phyloP scores from a whole-genome alignment of 768 basidiomycete species.

The Mycena latifolia region DNA sequence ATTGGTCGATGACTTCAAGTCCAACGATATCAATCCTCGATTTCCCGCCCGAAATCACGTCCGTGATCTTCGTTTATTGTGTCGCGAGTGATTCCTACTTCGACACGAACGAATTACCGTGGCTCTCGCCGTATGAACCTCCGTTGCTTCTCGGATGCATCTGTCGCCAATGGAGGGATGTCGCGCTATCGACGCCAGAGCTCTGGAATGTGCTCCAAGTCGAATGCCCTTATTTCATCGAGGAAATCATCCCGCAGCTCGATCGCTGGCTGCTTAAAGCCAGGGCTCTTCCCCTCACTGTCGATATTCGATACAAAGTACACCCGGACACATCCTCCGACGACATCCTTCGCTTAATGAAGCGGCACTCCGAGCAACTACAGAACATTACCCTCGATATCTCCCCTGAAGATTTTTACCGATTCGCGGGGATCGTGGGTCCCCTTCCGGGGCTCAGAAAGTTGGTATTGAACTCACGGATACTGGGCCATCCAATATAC shows the following conservation, averaged over 20 bases:
- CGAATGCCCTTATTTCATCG: conserved; percentile 4
- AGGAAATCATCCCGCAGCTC: neutral
- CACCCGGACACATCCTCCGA: conserved; percentile 18
- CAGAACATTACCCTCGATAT: conserved; percentile 18
- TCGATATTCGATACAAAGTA: conserved; percentile 1
- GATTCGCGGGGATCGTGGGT: neutral
- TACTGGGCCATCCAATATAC: neutral
- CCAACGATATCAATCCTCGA: neutral
- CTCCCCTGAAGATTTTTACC: neutral
- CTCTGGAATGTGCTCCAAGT: conserved; percentile 9
- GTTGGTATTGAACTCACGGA: neutral
- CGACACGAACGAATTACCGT: neutral
- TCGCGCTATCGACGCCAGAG: conserved; percentile 12
- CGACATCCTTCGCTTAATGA: neutral
- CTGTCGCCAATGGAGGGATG: conserved; percentile 13
- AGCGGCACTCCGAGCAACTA: conserved; percentile 11
- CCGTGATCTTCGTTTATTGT: conserved; percentile 8
- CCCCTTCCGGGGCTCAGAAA: conserved; percentile 5
- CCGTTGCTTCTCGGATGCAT: conserved; percentile 9
- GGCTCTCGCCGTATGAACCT: neutral
- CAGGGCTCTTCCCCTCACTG: conserved; percentile 7
- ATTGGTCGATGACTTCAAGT: neutral
- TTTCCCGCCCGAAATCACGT: conserved; percentile 11
- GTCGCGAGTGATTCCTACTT: neutral
- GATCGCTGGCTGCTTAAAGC: conserved; percentile 14